These are phyloP conservation scores for Tirmania nivea DNA, from an alignment of 495 filamentous ascomycete genomes.

Conservation along the genomic window DNA sequence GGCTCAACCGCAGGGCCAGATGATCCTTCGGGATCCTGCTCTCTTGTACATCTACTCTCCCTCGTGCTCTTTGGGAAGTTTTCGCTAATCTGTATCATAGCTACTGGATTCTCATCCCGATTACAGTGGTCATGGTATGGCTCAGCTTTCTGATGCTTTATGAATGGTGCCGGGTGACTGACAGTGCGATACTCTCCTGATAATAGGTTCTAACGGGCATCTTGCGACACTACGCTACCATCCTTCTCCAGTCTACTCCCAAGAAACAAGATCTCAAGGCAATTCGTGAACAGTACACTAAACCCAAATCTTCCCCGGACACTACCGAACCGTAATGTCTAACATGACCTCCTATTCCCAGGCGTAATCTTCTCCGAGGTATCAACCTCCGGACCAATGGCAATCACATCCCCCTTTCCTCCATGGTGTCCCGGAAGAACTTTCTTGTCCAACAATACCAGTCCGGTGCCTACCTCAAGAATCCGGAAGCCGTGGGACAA, in stretches of 20 bases:
- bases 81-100: conserved; percentile 25
- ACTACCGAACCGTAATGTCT: neutral
- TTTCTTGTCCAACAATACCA: conserved; percentile 61
- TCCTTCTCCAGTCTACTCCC: conserved; percentile 26
- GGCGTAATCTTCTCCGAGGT: conserved; percentile 58
- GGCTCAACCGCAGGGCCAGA: conserved; percentile 72
- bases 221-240: too few relatives aligned
- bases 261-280: conserved; percentile 58
- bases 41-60: conserved; percentile 45
- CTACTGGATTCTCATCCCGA: conserved; percentile 96
- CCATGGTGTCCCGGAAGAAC: conserved; percentile 59
- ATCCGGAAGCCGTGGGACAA: conserved; percentile 64
- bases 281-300: conserved; percentile 47
- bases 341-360: neutral
- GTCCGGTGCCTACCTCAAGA: conserved; percentile 69
- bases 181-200: neutral
- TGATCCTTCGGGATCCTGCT: conserved; percentile 96
- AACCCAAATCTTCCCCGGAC: neutral
- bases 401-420: conserved; percentile 45
- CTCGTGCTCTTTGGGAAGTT: neutral
- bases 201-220: too few relatives aligned
- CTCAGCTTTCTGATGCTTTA: neutral
- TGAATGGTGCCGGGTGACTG: neutral
- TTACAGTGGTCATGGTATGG: conserved; percentile 84
- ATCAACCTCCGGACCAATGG: conserved; percentile 66